Evolutionary conservation across 176 grass and related monocot genomes (phyloP), one percentile per base, ranked within the genome.

Genomic region (Carex parvula): DNA sequence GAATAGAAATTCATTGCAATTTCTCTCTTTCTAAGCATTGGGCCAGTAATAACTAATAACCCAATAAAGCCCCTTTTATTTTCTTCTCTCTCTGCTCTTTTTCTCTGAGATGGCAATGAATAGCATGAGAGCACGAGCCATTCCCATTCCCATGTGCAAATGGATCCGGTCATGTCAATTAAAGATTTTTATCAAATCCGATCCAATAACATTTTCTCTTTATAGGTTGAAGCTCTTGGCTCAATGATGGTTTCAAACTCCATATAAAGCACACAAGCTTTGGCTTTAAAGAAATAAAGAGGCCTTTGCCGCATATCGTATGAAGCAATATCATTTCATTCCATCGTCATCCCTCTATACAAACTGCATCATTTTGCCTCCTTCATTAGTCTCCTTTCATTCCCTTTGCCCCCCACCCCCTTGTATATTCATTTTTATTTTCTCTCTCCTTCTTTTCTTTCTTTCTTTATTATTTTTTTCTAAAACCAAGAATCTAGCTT

Each of bases 341-440:
- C 84, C 48, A 82, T 86, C 90, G 89, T 89, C 90, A 88, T 80
- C 84, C 86, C 54, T 81, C 60, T 55, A 67, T 80, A 29, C 78
- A 70, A 58, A 53, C 18, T 72, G 39, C 80, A 97, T 92, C 94
- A 94, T 94, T 50, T 52, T 91, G 94, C 87, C 92, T 86, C 87
- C 85, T 68, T 46, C 46, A 84, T 53, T 16, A 35, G 14, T 48
- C 68, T 72, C 54, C 73, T 76, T 71, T 76, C 33, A 85, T 58
- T 71, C 64, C 50, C 83, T 85, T 76, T 79, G 39, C 74, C 48
- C 71, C 62, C 72, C 22, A n/a, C 22, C 22, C 0, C 26, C 53
- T 57, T 33, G 6, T 15, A 64, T 53, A 59, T 56, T 22, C 58
- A n/a, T 14, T 37, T 21, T 26, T 54, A 20, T 61, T 56, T 35